Conservation (phyloP, 192 early-diverging fungal species). For the Rhizophagus prolifer region DNA sequence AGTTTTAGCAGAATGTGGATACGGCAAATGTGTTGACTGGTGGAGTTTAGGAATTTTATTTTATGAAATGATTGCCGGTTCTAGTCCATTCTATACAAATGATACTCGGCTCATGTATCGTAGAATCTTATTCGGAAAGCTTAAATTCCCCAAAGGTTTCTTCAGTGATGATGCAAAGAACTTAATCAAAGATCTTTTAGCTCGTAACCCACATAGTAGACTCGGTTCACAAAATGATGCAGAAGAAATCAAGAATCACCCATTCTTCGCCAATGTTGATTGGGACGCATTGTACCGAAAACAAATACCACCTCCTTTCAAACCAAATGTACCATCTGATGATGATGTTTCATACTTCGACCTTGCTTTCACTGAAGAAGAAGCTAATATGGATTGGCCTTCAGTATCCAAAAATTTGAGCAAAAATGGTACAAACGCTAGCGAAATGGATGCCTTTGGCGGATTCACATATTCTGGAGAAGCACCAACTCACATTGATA, state of each 20-base stretch:
- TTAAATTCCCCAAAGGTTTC: slow-evolving; percentile 45
- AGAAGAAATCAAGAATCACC: slow-evolving; percentile 72
- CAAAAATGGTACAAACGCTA: slow-evolving; percentile 27
- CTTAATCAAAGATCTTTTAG: slow-evolving; percentile 47
- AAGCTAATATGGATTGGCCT: slow-evolving; percentile 20
- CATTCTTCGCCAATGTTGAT: slow-evolving; percentile 67
- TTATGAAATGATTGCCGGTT: slow-evolving; percentile 70
- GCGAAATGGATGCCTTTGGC: slow-evolving; percentile 12
- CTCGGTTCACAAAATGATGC: slow-evolving; percentile 59
- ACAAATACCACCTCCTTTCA: slow-evolving; percentile 61
- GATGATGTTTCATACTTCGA: slow-evolving; percentile 31
- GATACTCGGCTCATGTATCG: slow-evolving; percentile 65
- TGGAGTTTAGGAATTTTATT: slow-evolving; percentile 80
- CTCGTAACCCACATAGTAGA: slow-evolving; percentile 58
- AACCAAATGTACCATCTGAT: slow-evolving; percentile 39
- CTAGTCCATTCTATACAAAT: slow-evolving; percentile 72
- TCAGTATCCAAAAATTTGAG: slow-evolving; percentile 19
- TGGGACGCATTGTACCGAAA: slow-evolving; percentile 62
- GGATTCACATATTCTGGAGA: slow-evolving; percentile 32
- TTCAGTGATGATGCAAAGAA: slow-evolving; percentile 31
- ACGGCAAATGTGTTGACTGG: slow-evolving; percentile 77
- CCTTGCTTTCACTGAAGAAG: slow-evolving; percentile 30
- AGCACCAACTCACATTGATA: neutral
- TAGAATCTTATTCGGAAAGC: slow-evolving; percentile 61
- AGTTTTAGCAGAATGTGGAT: slow-evolving; percentile 68